These are phyloP conservation scores for Meyerozyma smithsonii DNA, from an alignment of 1,139 yeast genomes.

Conservation along the genomic window DNA sequence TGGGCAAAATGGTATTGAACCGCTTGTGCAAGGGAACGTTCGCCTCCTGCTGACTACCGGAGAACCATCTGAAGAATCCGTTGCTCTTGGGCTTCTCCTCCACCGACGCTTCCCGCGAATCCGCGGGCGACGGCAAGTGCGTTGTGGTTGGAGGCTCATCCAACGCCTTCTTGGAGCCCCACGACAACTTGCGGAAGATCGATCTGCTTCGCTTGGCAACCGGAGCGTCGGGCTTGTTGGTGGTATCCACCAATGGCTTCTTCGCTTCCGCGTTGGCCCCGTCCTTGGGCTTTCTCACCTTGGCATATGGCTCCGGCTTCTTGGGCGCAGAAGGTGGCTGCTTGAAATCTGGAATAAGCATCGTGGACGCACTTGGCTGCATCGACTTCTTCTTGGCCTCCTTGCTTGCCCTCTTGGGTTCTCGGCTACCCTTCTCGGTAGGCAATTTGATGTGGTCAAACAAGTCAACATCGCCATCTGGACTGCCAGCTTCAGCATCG, in stretches of 20 bases:
- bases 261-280: constrained; percentile 9
- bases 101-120: constrained; percentile 27
- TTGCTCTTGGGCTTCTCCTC: constrained; percentile 28
- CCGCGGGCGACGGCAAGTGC: constrained; percentile 39
- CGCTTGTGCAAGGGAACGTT: constrained; percentile 21
- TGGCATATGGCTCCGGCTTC: constrained; percentile 24
- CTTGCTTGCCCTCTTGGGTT: constrained; percentile 7
- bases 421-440: constrained; percentile 9
- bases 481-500: constrained; percentile 13
- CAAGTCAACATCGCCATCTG: constrained; percentile 24
- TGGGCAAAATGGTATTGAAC: constrained; percentile 42
- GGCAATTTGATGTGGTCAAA: constrained; percentile 46
- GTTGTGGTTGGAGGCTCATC: constrained; percentile 14
- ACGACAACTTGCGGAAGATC: constrained; percentile 62
- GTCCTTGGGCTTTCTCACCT: constrained; percentile 19
- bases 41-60: constrained; percentile 20
- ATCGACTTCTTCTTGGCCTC: constrained; percentile 20
- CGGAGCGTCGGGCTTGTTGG: constrained; percentile 20
- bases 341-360: constrained; percentile 31
- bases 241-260: constrained; percentile 30
- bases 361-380: constrained; percentile 34
- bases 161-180: constrained; percentile 42
- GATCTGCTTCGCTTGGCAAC: constrained; percentile 39
- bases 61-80: constrained; percentile 43
- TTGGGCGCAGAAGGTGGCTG: constrained; percentile 6